These are phyloP conservation scores for Trichothecium roseum DNA, from an alignment of 2,329 filamentous ascomycete genomes.

Conservation along the genomic window DNA sequence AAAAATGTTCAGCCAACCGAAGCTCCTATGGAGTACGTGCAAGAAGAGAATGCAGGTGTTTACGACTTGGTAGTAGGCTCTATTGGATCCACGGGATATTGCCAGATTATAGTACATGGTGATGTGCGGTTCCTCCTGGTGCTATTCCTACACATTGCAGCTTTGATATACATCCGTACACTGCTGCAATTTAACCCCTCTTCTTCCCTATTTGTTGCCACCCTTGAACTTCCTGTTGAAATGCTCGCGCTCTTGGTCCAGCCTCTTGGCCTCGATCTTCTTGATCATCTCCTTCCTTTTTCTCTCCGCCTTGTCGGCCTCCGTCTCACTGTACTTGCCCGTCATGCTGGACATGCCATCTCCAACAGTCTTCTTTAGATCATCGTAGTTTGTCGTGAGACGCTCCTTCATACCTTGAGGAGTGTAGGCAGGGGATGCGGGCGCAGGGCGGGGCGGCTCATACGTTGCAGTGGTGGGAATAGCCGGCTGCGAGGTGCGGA, in stretches of 20 bases:
- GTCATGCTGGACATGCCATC: conserved; percentile 22
- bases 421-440: conserved; percentile 7
- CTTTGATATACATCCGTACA: too few relatives aligned
- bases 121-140: too few relatives aligned
- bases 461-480: conserved; percentile 14
- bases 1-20: too few relatives aligned
- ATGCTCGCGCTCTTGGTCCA: conserved; percentile 23
- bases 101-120: too few relatives aligned
- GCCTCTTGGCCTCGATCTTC: conserved; percentile 23
- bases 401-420: conserved; percentile 18
- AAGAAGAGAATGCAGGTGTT: too few relatives aligned
- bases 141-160: too few relatives aligned
- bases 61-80: too few relatives aligned
- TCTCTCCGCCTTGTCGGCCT: conserved; percentile 22
- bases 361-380: conserved; percentile 26
- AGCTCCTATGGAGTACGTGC: too few relatives aligned
- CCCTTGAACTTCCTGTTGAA: conserved; percentile 31
- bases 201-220: conserved; percentile 7
- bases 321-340: conserved; percentile 19
- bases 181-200: neutral
- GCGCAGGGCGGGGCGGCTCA: conserved; percentile 20
- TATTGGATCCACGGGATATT: too few relatives aligned
- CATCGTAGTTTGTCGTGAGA: conserved; percentile 20
- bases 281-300: conserved; percentile 21
- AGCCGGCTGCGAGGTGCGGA: conserved; percentile 11